phyloP scores from a whole-genome alignment of 352 stramenopile genomes.

The Pythium periplocum region DNA sequence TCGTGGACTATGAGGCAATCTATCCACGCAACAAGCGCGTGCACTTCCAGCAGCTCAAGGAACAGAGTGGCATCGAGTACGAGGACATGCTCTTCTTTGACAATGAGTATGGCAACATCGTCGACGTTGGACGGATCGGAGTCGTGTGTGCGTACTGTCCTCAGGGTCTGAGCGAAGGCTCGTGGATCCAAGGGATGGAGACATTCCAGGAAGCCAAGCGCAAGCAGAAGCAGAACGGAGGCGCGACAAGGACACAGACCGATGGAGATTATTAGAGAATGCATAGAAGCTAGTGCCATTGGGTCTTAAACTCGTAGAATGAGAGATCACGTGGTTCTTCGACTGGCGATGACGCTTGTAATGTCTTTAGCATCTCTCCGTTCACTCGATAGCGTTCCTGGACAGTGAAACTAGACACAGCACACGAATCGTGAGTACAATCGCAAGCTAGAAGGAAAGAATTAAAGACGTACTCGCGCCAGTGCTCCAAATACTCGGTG shows the following conservation, averaged over 20 bases:
- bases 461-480: conserved; percentile 1
- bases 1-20: conserved; percentile 78
- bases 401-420: not conserved
- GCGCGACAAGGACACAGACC: not conserved
- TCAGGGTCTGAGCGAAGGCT: conserved; percentile 55
- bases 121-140: conserved; percentile 54
- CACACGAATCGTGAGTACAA: too few relatives aligned
- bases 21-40: conserved; percentile 82
- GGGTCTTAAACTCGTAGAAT: conserved; percentile 8
- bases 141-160: conserved; percentile 79
- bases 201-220: conserved; percentile 53
- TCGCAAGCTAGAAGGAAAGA: conserved; percentile 1
- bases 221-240: conserved; percentile 2
- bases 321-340: conserved; percentile 4
- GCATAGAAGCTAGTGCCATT: not conserved
- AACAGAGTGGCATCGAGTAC: conserved; percentile 88
- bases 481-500: conserved; percentile 1
- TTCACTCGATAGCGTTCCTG: not conserved
- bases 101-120: conserved; percentile 85
- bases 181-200: conserved; percentile 72
- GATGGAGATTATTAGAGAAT: conserved; percentile 10
- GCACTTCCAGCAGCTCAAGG: conserved; percentile 90
- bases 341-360: not conserved
- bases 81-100: conserved; percentile 98
- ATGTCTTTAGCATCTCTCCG: not conserved